Conservation (phyloP, 2,329 filamentous ascomycete genomes). For the Aureobasidium vineae region DNA sequence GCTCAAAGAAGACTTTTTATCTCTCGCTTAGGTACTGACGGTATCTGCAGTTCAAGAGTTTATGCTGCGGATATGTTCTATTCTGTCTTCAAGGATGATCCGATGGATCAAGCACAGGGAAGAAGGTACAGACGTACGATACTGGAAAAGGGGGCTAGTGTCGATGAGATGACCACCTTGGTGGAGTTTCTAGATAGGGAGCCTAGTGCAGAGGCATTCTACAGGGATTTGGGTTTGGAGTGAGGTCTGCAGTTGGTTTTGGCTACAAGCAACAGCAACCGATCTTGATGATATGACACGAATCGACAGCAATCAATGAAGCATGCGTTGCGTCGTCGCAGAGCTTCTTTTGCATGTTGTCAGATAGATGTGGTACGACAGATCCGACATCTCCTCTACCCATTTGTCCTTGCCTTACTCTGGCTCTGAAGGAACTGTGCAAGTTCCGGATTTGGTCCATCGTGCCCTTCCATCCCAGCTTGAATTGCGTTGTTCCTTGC, state of each 20-base stretch:
- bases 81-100: background rate
- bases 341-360: no score
- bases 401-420: background rate
- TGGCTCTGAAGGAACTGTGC: background rate
- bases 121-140: background rate
- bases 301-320: no score
- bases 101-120: background rate
- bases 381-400: no score
- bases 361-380: no score
- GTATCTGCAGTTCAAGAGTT: background rate
- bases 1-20: no score
- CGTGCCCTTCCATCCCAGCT: slow-evolving; percentile 4
- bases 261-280: no score
- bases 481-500: background rate
- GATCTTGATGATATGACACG: no score
- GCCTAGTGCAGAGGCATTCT: background rate
- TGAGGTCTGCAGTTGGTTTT: background rate
- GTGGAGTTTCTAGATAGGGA: background rate
- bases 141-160: slow-evolving; percentile 2
- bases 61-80: slow-evolving; percentile 10
- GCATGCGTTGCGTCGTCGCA: no score
- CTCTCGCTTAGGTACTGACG: no score
- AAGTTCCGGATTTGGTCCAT: background rate
- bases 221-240: background rate
- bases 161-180: background rate